These are phyloP conservation scores for Panaeolus papilionaceus DNA, from an alignment of 768 basidiomycete genomes.

Conservation along the genomic window DNA sequence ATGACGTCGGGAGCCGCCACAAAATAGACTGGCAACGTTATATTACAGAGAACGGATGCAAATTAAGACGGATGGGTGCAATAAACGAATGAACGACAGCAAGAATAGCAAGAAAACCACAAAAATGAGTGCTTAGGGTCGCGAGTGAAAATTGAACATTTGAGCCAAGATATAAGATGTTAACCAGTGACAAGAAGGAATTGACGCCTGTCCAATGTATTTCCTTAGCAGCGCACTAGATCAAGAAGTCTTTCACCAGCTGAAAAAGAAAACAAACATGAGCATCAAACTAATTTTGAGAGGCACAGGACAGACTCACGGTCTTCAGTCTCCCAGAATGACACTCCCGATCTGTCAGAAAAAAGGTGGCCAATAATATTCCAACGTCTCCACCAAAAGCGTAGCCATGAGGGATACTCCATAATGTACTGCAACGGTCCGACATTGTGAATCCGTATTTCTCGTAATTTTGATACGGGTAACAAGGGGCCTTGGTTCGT, in stretches of 20 bases:
- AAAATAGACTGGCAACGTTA: background rate
- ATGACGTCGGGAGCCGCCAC: background rate
- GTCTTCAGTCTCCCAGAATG: constrained; percentile 24
- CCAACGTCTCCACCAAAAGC: constrained; percentile 32
- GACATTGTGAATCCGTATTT: constrained; percentile 46
- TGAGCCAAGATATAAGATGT: background rate
- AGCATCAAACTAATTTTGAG: background rate
- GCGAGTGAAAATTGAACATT: no score
- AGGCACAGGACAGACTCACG: constrained; percentile 23
- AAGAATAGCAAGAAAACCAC: background rate
- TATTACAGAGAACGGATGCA: background rate
- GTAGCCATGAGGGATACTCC: constrained; percentile 27
- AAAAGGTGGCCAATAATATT: constrained; percentile 30
- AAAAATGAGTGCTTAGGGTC: no score
- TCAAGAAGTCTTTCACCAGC: constrained; percentile 28
- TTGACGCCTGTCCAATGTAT: background rate
- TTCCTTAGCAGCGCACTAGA: background rate
- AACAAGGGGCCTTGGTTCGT: background rate
- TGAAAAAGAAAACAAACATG: constrained; percentile 10
- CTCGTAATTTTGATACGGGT: constrained; percentile 20
- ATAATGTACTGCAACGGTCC: constrained; percentile 38
- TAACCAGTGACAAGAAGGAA: background rate
- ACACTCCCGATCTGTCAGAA: constrained; percentile 27
- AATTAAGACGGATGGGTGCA: background rate
- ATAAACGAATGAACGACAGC: background rate